A percentile compares a stretch with the other conserved stretches of the same genome.
Conservation (phyloP, 1,284 basidiomycete species). For the Sporisorium graminicola region DNA sequence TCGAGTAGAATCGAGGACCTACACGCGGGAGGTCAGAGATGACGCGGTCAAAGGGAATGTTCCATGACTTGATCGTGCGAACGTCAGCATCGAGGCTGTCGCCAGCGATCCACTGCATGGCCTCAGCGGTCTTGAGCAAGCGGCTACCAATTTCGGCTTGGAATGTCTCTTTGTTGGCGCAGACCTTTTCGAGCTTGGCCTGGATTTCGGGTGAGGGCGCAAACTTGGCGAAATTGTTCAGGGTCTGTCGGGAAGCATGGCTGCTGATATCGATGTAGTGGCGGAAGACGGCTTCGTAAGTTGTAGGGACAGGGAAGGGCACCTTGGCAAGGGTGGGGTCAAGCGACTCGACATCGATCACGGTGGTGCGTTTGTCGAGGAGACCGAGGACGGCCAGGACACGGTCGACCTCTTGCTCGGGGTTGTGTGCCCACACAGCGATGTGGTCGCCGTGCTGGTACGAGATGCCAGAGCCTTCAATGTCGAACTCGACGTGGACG, state of each 20-base stretch:
- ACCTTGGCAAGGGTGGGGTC: constrained; percentile 98
- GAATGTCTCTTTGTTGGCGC: constrained; percentile 88
- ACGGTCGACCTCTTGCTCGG: constrained; percentile 90
- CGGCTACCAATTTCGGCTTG: constrained; percentile 80
- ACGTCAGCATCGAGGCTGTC: constrained; percentile 77
- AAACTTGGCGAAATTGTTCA: constrained; percentile 86
- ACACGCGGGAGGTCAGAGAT: constrained; percentile 91
- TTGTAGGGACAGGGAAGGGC: constrained; percentile 96
- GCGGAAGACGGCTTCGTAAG: constrained; percentile 91
- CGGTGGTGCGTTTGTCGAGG: constrained; percentile 76
- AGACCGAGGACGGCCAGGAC: constrained; percentile 88
- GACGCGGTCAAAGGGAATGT: constrained; percentile 96
- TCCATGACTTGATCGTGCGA: constrained; percentile 83
- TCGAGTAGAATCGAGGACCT: constrained; percentile 97
- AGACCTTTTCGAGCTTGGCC: constrained; percentile 81
- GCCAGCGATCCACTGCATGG: constrained; percentile 85
- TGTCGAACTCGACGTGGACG: constrained; percentile 93
- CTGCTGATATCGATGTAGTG: constrained; percentile 97
- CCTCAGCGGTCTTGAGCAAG: constrained; percentile 89
- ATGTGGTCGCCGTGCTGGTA: constrained; percentile 99
- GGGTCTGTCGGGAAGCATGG: constrained; percentile 90
- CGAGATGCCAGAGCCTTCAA: constrained; percentile 93
- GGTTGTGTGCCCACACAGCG: constrained; percentile 95
- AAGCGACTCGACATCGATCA: constrained; percentile 89
- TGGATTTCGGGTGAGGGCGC: constrained; percentile 85